A percentile compares a stretch with the other conserved stretches of the same genome.
Evolutionary conservation across 257 asterid species (phyloP).

Genomic region (Solanum paucissectum): DNA sequence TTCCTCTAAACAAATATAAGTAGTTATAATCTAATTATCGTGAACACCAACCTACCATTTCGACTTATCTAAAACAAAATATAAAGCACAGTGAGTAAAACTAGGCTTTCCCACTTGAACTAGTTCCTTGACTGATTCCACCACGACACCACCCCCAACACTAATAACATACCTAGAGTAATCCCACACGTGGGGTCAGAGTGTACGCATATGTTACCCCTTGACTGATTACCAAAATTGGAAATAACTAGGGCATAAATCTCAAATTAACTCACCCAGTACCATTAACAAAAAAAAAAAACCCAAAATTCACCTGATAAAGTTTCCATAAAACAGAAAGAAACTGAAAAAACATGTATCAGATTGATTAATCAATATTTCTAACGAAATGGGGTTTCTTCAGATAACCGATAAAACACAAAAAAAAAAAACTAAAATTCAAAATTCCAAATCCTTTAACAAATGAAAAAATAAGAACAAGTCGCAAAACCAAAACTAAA

Average conservation of each 20-base stretch:
- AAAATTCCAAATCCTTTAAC: neutral
- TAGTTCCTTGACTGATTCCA: neutral
- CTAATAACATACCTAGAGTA: neutral
- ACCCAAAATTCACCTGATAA: neutral
- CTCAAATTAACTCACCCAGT: neutral
- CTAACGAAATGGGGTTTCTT: neutral
- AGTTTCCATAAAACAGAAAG: neutral
- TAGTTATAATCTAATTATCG: neutral
- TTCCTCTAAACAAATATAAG: neutral
- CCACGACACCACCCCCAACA: neutral
- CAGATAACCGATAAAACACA: neutral
- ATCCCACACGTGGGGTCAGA: neutral
- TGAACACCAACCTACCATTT: neutral
- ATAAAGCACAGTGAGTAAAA: neutral
- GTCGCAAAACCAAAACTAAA: neutral
- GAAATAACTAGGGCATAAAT: neutral
- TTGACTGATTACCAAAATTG: neutral
- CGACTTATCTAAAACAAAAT: neutral
- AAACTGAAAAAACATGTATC: neutral
- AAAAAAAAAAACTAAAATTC: neutral
- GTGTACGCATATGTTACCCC: neutral
- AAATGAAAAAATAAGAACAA: neutral
- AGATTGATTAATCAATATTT: neutral
- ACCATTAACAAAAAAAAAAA: neutral
- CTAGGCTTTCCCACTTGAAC: neutral